Evolutionary conservation across 106 monocot genomes (phyloP).

Genomic region (Hemerocallis citrina): DNA sequence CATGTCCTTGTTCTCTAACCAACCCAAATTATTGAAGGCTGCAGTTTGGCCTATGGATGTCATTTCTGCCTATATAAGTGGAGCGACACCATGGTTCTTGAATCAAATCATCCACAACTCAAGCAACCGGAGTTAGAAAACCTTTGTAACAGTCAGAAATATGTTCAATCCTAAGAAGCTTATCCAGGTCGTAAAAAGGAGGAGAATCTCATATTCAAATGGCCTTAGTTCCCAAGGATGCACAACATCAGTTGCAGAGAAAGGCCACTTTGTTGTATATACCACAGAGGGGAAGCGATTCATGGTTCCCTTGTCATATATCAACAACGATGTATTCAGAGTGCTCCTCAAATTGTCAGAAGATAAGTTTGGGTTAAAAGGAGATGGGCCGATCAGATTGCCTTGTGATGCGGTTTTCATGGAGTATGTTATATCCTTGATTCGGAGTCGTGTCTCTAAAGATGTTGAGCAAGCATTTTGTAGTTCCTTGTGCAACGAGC

Average conservation of each 20-base stretch:
- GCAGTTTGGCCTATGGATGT: no score
- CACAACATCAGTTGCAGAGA: not conserved
- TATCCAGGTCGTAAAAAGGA: not conserved
- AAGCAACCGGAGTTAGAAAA: no score
- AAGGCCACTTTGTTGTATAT: conserved; percentile 20
- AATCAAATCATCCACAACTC: no score
- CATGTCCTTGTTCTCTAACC: no score
- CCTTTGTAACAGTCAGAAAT: no score
- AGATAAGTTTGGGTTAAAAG: conserved; percentile 19
- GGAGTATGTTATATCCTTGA: conserved; percentile 13
- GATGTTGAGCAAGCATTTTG: no score
- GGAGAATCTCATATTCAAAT: not conserved
- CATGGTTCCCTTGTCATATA: conserved; percentile 11
- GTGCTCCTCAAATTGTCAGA: conserved; percentile 14
- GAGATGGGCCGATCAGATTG: conserved; percentile 29
- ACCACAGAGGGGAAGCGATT: conserved; percentile 11
- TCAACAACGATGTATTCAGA: not conserved
- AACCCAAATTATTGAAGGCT: no score
- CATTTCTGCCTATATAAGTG: no score
- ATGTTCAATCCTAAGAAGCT: conserved; percentile 1
- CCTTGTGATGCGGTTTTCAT: conserved; percentile 24
- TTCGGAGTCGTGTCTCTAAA: not conserved
- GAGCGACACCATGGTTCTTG: no score
- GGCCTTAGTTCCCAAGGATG: not conserved
- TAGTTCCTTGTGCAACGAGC: no score